Evolutionary conservation across 352 stramenopile species (phyloP), one percentile per base, ranked within the genome.

Genomic region (Phytophthora vignae): DNA sequence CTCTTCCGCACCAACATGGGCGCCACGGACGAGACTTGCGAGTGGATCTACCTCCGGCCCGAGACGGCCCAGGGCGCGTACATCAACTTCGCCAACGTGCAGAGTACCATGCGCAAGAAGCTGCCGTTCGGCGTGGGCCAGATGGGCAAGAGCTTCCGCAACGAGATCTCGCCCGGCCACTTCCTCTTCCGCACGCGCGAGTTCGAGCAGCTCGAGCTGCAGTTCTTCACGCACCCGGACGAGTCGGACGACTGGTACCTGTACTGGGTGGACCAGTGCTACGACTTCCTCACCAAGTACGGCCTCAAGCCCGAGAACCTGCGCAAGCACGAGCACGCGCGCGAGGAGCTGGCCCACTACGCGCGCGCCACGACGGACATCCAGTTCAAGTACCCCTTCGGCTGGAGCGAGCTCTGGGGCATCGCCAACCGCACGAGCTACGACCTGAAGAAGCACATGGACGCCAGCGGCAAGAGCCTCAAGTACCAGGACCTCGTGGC

Each of bases 31-130:
- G 84, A 95, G 71, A 94, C 88, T 21, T 90, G 84, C 61, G 84
- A 93, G 21, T 93, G 88, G 86, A 97, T 98, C 15, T 99, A 99
- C 77, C 76, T 99, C 48, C 89, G 98, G 14, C 97, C 98, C 0
- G 98, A 99, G 89, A 99, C 97, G 11, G 98, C 98, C 9, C 98
- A 99, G 67, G 97, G 97, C 19, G 98, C 98, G 55, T 99, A 99
- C 84, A 97, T 99, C 71, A 99, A 99, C 77, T 99, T 99, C 76
- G 95, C 96, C 63, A 98, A 99, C 70, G 94, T 99, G 27, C 85
- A 98, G 64, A 90, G 79, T 50, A 96, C 93, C 5, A 94, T 94
- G 73, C 84, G 97, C 36, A 90, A 92, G 74, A 98, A 99, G 40
- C 76, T 97, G 58, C 97, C 97, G 19, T 99, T 99, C 70, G 97